Conservation (phyloP, 805 yeast genomes). For the Metschnikowia noctiluminum region DNA sequence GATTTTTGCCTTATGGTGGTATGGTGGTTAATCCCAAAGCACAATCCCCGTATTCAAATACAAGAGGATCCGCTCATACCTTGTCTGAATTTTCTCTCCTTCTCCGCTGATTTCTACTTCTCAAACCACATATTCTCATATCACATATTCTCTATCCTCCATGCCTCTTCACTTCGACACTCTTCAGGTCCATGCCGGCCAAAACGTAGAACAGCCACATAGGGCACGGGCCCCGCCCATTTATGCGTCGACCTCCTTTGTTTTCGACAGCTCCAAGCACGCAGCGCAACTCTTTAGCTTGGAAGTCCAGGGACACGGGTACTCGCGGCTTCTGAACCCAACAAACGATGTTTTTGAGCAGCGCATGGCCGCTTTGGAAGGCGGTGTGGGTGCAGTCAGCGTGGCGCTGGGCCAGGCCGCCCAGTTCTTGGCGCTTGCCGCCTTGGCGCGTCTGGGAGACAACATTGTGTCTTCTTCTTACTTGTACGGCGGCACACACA, state of each 20-base stretch:
- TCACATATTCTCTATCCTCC: not conserved
- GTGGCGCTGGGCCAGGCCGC: slow-evolving; percentile 97
- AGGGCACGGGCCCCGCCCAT: slow-evolving; percentile 90
- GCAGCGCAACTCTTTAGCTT: slow-evolving; percentile 90
- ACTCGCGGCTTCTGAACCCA: slow-evolving; percentile 90
- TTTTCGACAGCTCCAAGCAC: slow-evolving; percentile 81
- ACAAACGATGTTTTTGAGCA: slow-evolving; percentile 88
- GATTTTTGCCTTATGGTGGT: too few species aligned
- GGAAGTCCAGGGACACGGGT: slow-evolving; percentile 79
- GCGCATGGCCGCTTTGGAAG: slow-evolving; percentile 89
- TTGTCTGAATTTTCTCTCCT: not conserved
- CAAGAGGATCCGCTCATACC: not conserved
- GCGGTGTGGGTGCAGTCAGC: slow-evolving; percentile 88
- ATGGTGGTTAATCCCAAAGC: too few species aligned
- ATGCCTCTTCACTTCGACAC: slow-evolving; percentile 75
- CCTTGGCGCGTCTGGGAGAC: slow-evolving; percentile 84
- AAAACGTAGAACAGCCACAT: slow-evolving; percentile 60
- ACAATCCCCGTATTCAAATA: too few species aligned
- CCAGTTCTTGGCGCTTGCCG: slow-evolving; percentile 78
- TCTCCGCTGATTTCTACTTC: not conserved
- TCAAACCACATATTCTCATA: not conserved
- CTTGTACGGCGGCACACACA: slow-evolving; percentile 94
- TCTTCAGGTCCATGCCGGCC: slow-evolving; percentile 93
- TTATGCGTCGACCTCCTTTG: slow-evolving; percentile 87
- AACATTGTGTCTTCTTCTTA: slow-evolving; percentile 83